Evolutionary conservation across 2,329 filamentous ascomycete species (phyloP).

Genomic region (Venturia oleaginea): DNA sequence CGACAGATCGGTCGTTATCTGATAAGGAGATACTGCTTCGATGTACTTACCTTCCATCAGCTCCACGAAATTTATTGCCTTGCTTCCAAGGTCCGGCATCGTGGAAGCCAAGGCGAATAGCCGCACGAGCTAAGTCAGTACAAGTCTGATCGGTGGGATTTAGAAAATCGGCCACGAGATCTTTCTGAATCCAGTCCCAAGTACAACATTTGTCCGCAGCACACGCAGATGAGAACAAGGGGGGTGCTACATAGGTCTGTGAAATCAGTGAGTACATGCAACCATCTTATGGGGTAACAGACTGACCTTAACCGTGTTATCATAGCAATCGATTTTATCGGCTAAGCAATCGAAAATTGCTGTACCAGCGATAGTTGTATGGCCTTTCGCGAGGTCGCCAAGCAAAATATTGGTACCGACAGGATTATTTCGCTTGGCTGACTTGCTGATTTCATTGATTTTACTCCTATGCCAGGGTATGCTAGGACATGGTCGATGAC

Average conservation of each 20-base stretch:
- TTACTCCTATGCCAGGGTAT: background rate
- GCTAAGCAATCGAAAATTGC: background rate
- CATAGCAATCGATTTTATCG: background rate
- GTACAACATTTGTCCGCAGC: conserved; percentile 26
- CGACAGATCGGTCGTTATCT: no score
- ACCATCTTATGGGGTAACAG: no score
- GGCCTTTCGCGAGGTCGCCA: background rate
- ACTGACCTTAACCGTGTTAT: background rate
- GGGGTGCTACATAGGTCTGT: conserved; percentile 9
- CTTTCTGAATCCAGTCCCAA: conserved; percentile 26
- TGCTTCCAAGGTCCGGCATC: conserved; percentile 28
- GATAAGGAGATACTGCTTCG: no score
- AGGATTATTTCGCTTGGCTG: background rate
- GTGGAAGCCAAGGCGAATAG: conserved; percentile 27
- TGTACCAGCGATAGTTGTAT: background rate
- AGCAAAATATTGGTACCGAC: background rate
- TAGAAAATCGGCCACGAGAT: conserved; percentile 18
- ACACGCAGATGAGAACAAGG: conserved; percentile 24
- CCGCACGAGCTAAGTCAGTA: conserved; percentile 26
- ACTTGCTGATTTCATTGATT: background rate
- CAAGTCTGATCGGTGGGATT: conserved; percentile 17
- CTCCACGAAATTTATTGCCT: conserved; percentile 22
- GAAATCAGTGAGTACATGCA: background rate
- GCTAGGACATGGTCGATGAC: background rate
- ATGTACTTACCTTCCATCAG: conserved; percentile 21